A percentile compares a stretch with the other conserved stretches of the same genome.
phyloP scores from a whole-genome alignment of 2,329 filamentous ascomycete species.

The Sarocladium strictum region DNA sequence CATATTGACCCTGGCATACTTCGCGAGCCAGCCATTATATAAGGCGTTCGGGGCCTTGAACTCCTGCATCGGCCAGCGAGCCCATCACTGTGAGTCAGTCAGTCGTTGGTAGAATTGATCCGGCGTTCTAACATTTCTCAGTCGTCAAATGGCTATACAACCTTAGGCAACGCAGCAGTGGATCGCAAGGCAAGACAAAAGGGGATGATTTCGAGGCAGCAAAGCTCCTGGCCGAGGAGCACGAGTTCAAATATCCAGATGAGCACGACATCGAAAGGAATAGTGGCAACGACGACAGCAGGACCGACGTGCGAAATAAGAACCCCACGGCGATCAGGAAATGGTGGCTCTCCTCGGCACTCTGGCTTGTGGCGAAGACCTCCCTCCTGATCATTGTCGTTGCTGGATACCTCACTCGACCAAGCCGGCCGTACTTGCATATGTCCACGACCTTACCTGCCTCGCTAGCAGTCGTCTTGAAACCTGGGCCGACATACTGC shows the following conservation, averaged over 20 bases:
- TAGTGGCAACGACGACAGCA: not conserved
- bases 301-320: no score
- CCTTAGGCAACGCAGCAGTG: not conserved
- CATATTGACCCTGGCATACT: constrained; percentile 19
- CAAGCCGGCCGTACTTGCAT: constrained; percentile 24
- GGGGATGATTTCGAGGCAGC: not conserved
- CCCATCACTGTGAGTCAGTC: constrained; percentile 19
- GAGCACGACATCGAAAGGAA: not conserved
- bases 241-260: not conserved
- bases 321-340: no score
- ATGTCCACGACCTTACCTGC: constrained; percentile 26
- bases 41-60: constrained; percentile 18
- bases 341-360: not conserved
- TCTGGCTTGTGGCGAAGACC: constrained; percentile 10
- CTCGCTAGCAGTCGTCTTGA: constrained; percentile 23
- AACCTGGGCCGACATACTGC: constrained; percentile 20
- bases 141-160: not conserved
- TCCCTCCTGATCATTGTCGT: constrained; percentile 16
- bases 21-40: constrained; percentile 19
- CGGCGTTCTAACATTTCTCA: not conserved
- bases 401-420: constrained; percentile 19
- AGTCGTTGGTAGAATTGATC: no score
- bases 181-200: not conserved
- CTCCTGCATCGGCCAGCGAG: constrained; percentile 14
- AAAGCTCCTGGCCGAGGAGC: not conserved